phyloP scores from a whole-genome alignment of 148 eudicot species.

The Dysphania ambrosioides region DNA sequence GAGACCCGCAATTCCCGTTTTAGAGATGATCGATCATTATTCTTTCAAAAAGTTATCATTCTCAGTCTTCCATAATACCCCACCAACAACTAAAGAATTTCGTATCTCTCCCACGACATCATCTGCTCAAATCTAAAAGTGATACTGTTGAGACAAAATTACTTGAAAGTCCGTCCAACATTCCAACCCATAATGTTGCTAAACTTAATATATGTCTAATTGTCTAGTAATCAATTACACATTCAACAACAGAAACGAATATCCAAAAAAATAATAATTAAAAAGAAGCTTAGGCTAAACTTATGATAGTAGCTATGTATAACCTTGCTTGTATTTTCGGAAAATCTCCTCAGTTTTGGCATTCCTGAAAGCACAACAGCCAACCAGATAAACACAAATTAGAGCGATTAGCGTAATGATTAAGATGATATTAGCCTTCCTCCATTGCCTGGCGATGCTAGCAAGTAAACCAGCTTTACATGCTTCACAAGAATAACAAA shows the following conservation, averaged over 20 bases:
- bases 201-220: slow-evolving; percentile 10
- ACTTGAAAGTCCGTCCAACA: neutral
- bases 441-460: slow-evolving; percentile 61
- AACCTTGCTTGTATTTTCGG: slow-evolving; percentile 74
- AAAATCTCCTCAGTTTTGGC: slow-evolving; percentile 67
- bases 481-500: slow-evolving; percentile 69
- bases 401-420: slow-evolving; percentile 53
- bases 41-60: neutral
- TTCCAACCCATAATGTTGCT: neutral
- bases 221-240: neutral
- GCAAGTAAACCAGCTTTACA: slow-evolving; percentile 90
- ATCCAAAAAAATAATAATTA: neutral
- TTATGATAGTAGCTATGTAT: slow-evolving; percentile 28
- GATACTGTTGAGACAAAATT: too few relatives aligned
- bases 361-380: slow-evolving; percentile 69
- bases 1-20: too few relatives aligned
- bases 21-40: slow-evolving; percentile 5
- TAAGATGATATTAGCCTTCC: slow-evolving; percentile 53
- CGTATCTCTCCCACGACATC: neutral
- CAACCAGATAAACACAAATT: slow-evolving; percentile 55
- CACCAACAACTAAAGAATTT: neutral
- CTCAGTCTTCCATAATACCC: slow-evolving; percentile 18
- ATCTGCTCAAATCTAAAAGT: neutral
- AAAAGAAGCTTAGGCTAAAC: neutral
- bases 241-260: neutral